Base-by-base conservation (phyloP, 2,329 filamentous ascomycete genomes). In the Fusarium illudens region DNA sequence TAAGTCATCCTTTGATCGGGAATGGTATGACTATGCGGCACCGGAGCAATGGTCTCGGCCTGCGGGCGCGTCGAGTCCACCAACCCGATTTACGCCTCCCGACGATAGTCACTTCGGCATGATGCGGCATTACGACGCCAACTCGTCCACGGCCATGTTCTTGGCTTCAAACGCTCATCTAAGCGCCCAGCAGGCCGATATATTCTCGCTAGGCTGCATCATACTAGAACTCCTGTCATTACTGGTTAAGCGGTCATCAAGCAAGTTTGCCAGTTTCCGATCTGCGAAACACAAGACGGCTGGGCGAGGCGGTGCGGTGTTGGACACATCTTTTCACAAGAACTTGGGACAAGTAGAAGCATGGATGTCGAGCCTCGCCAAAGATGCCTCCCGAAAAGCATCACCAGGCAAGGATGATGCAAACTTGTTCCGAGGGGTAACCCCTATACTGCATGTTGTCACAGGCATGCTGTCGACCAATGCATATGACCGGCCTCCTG, bases 191-290 rank as follows among this genome's bases (percentile, higher is more conserved):
- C 85, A 86, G 63, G 87, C 89, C 44, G 92, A 94, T 74, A 82
- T 94, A 19, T 94, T 91, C 78, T 92, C 90, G 4, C 82, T 93
- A 2, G 91, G 88, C 10, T 92, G 90, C 75, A 84, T 93, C 53
- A 91, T 91, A 63, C 81, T 93, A 15, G 91, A 94, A 67, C 84
- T 94, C 29, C 75, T 93, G 19, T 89, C 88, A 20, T 89, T 92
- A 72, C 81, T 92, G 60, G 78, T 93, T 62, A 92, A 92, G 75
- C 89, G 89, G 68, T 87, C 89, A 55, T 84, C 87, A 1, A 84
- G 86, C 51, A 86, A 89, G 25, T 93, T 93, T 73, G 82, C 87
- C 32, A 84, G 87, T 22, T 89, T 92, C 75, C 88, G 92, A 6
- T 84, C 87, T 1, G 84, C 87, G 4, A 90, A 89, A 73, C 88